Conservation (phyloP, 2,329 filamentous ascomycete genomes). For the Sporothrix inflata region DNA sequence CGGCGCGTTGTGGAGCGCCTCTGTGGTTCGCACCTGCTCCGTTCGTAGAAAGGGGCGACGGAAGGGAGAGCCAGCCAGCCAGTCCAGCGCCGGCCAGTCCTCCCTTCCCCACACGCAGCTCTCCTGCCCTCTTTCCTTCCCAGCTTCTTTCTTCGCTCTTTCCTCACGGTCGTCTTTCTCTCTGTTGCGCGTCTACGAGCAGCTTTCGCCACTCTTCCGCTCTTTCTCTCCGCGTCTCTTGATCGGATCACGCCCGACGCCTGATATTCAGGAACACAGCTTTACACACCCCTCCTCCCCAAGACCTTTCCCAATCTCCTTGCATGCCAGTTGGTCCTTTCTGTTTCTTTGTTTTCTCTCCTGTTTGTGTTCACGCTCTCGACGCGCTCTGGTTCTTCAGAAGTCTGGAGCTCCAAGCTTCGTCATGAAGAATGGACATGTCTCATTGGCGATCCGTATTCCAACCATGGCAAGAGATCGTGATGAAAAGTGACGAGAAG, state of each 20-base stretch:
- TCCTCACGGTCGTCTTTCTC: not conserved
- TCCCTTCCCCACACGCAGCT: not conserved
- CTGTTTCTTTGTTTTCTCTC: not conserved
- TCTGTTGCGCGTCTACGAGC: not conserved
- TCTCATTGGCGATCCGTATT: constrained; percentile 20
- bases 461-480: not conserved
- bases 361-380: not conserved
- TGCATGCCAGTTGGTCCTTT: constrained; percentile 33
- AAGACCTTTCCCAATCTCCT: constrained; percentile 29
- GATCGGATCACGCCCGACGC: not conserved
- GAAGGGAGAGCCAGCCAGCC: constrained; percentile 14
- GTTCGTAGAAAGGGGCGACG: constrained; percentile 12
- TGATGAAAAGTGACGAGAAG: constrained; percentile 1
- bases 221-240: not conserved
- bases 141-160: not conserved
- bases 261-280: constrained; percentile 16
- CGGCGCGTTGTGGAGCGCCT: constrained; percentile 7
- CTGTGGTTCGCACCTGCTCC: constrained; percentile 9
- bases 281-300: not conserved
- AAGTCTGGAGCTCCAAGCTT: constrained; percentile 15
- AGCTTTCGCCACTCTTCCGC: not conserved
- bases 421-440: constrained; percentile 28
- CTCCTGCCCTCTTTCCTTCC: not conserved
- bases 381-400: not conserved
- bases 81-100: constrained; percentile 1